A percentile compares a stretch with the other conserved stretches of the same genome.
Evolutionary conservation across 768 basidiomycete species (phyloP).

Genomic region (Boletus fagicola): DNA sequence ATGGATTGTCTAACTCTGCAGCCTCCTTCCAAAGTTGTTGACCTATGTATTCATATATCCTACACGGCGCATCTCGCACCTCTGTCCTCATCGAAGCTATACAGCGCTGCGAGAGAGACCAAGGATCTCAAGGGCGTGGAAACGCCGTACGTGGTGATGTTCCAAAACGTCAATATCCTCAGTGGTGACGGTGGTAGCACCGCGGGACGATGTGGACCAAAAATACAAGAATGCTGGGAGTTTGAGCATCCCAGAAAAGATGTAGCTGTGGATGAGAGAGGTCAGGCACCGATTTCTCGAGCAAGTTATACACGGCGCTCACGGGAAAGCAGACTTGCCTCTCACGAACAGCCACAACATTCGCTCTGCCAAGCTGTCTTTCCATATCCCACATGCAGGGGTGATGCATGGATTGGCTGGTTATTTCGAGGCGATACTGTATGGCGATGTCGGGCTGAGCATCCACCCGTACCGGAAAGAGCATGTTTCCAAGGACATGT

Average conservation of each 20-base stretch:
- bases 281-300: conserved; percentile 37
- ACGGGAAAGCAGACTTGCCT: conserved; percentile 62
- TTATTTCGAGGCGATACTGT: conserved; percentile 94
- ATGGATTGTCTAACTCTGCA: too few species aligned
- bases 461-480: conserved; percentile 92
- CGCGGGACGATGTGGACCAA: conserved; percentile 70
- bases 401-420: conserved; percentile 93
- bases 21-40: too few species aligned
- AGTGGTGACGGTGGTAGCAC: conserved; percentile 68
- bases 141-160: conserved; percentile 99
- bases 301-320: neutral
- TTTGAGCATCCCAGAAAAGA: conserved; percentile 92
- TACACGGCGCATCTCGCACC: conserved; percentile 97
- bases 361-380: conserved; percentile 79
- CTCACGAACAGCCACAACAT: conserved; percentile 96
- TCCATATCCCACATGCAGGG: conserved; percentile 93
- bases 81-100: conserved; percentile 89
- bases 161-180: conserved; percentile 87
- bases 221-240: conserved; percentile 95
- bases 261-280: conserved; percentile 66
- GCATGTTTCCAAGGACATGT: conserved; percentile 89
- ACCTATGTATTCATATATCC: too few species aligned
- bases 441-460: conserved; percentile 85
- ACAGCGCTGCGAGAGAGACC: conserved; percentile 70
- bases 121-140: conserved; percentile 76